Evolutionary conservation across 1,139 yeast species (phyloP), one percentile per base, ranked within the genome.

Genomic region (Blastobotrys malaysiensis): DNA sequence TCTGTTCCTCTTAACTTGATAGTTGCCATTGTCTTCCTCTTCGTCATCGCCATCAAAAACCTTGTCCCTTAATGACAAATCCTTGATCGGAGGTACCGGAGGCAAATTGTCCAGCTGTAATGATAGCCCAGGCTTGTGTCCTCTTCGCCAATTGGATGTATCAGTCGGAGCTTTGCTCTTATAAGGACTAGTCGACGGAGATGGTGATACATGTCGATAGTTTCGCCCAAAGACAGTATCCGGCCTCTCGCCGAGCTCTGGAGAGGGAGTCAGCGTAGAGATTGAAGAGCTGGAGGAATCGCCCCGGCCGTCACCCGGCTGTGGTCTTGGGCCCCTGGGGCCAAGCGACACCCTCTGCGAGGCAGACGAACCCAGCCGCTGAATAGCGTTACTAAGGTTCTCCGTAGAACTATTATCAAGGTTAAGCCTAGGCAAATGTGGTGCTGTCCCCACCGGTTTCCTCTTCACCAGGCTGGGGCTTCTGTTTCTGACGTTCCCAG

Each of bases 371-470:
- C 22, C 18, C 22, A 43, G 9, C 39, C 16, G 43, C 11, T 50
- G 45, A 31, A 53, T 16, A 9, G 27, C 50, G 16, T 26, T 49
- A 1, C 43, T 16, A 3, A 51, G 46, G 26, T 46, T 54, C 22
- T 54, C 54, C 13, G 39, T 16, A 26, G 53, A 50, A 2, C 20
- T 27, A 44, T 46, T 49, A 24, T 27, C 49, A n/a, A 51, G 26
- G 9, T 52, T 20, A 22, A 54, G 44, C 31, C 43, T 43, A n/a
- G 58, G 58, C n/a, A 56, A 44, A 24, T 51, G 39, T 1, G 58
- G 58, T 3, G 57, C 55, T 6, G 55, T 45, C 9, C 58, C 58
- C 9, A 56, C 58, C 2, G 58, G 58, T 27, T 56, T 56, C 14
- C 58, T 47, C 44, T 49, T 52, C 20, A 56, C 50, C 7, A 31